These are phyloP conservation scores for Penicillium occitanis DNA, from an alignment of 2,329 filamentous ascomycete species.

Conservation along the genomic window DNA sequence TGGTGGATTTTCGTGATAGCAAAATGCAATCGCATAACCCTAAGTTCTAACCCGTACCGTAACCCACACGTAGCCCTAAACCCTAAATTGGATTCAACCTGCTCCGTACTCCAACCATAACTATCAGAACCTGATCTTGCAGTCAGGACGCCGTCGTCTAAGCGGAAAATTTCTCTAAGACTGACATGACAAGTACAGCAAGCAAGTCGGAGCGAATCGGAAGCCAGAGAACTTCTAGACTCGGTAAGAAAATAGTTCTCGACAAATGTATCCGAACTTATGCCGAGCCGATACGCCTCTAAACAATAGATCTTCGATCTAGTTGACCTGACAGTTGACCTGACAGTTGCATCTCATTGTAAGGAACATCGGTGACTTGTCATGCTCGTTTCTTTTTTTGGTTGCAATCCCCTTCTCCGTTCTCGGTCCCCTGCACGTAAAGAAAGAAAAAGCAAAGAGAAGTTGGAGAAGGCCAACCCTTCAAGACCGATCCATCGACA, in stretches of 20 bases:
- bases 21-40: not conserved
- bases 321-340: not conserved
- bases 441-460: not conserved
- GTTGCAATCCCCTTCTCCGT: not conserved
- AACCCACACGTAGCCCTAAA: not conserved
- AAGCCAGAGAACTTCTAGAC: not conserved
- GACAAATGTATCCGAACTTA: not conserved
- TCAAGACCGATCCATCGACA: not conserved
- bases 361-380: not conserved
- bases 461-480: not conserved
- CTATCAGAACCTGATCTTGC: too few species aligned
- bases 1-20: not conserved
- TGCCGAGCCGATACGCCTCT: not conserved
- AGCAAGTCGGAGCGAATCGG: not conserved
- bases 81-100: not conserved
- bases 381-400: not conserved
- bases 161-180: too few species aligned
- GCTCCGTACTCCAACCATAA: not conserved
- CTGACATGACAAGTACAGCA: not conserved
- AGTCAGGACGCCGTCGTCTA: not conserved
- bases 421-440: slow-evolving; percentile 1
- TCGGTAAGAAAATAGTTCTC: not conserved
- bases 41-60: not conserved
- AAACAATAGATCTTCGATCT: not conserved
- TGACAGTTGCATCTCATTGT: not conserved